A percentile compares a stretch with the other conserved stretches of the same genome.
phyloP scores from a whole-genome alignment of 1,284 basidiomycete genomes.

The Phellopilus nigrolimitatus region DNA sequence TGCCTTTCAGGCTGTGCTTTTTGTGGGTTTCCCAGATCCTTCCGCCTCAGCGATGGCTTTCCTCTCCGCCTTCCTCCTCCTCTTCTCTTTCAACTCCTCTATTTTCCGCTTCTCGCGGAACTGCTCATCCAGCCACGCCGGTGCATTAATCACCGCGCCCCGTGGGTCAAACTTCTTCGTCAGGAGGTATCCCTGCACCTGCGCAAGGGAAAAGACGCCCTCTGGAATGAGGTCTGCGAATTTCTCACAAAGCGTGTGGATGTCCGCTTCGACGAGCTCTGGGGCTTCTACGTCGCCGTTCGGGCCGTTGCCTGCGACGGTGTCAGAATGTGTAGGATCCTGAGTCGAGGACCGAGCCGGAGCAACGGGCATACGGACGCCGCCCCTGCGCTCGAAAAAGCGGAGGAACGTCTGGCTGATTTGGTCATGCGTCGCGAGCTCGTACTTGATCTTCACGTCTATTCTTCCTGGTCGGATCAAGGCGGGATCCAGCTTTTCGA shows the following conservation, averaged over 20 bases:
- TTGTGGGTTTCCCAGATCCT: too few relatives aligned
- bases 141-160: constrained; percentile 1
- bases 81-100: constrained; percentile 16
- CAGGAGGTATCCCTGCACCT: constrained; percentile 16
- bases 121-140: constrained; percentile 12
- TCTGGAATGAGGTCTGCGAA: constrained; percentile 15
- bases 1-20: too few relatives aligned
- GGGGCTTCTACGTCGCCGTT: neutral
- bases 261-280: constrained; percentile 15
- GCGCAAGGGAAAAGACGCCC: constrained; percentile 13
- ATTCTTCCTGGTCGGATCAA: constrained; percentile 49
- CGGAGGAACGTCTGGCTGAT: constrained; percentile 45
- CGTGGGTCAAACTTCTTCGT: constrained; percentile 13
- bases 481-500: constrained; percentile 48
- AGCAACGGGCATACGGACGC: neutral
- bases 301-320: too few relatives aligned
- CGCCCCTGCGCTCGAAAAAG: constrained; percentile 36
- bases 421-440: constrained; percentile 41
- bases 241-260: constrained; percentile 3
- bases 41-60: too few relatives aligned
- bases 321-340: neutral
- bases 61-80: neutral
- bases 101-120: constrained; percentile 11
- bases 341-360: neutral
- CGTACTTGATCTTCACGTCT: constrained; percentile 46